phyloP scores from a whole-genome alignment of 176 grass and related monocot genomes.

The Chloris gayana region DNA sequence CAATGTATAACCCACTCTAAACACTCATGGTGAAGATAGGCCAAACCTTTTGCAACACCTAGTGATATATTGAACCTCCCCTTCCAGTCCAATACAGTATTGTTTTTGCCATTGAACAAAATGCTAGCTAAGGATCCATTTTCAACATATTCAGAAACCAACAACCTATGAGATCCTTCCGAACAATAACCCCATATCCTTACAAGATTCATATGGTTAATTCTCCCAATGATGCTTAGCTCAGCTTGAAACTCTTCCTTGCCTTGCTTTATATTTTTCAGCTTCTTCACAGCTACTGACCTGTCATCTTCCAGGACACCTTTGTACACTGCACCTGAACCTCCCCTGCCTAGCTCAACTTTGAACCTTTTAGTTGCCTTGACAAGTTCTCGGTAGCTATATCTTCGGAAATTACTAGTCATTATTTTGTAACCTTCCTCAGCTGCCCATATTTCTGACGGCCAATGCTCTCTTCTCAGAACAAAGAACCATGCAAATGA shows the following conservation, averaged over 20 bases:
- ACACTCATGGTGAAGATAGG: constrained; percentile 62
- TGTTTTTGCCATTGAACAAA: constrained; percentile 24
- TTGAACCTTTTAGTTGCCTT: constrained; percentile 47
- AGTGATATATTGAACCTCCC: constrained; percentile 49
- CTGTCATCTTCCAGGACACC: constrained; percentile 40
- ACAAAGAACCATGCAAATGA: constrained; percentile 45
- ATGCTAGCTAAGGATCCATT: constrained; percentile 49
- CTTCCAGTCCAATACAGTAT: constrained; percentile 41
- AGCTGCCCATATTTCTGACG: constrained; percentile 7
- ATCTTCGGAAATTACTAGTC: constrained; percentile 47
- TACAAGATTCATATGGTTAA: constrained; percentile 60
- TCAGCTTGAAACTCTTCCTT: constrained; percentile 60
- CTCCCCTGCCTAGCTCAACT: constrained; percentile 47
- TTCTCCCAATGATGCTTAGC: constrained; percentile 43
- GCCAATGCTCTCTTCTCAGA: constrained; percentile 13
- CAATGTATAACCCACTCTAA: constrained; percentile 48
- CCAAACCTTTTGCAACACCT: constrained; percentile 49
- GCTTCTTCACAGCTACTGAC: constrained; percentile 46
- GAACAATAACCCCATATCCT: constrained; percentile 55
- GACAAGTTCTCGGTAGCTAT: constrained; percentile 37
- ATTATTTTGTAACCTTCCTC: constrained; percentile 45
- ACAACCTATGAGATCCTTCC: constrained; percentile 36
- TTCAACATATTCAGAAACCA: constrained; percentile 48
- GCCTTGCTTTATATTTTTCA: constrained; percentile 27
- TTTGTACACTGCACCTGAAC: constrained; percentile 48